A percentile compares a stretch with the other conserved stretches of the same genome.
Evolutionary conservation across 345 rosid species (phyloP).

Genomic region (Pistacia vera): DNA sequence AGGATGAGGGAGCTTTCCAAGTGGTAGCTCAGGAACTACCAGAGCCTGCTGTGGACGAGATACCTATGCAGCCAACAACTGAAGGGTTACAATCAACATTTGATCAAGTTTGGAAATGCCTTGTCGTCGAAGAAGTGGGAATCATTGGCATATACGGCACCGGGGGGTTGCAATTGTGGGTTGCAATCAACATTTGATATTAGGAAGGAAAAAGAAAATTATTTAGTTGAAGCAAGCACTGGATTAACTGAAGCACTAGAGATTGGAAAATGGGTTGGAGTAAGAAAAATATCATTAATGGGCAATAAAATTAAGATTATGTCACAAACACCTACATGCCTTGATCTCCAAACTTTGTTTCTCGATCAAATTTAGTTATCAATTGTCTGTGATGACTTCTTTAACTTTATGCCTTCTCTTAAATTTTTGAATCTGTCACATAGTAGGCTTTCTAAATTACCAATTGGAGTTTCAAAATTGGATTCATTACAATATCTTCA

Average conservation of each 20-base stretch:
- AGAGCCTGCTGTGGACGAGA: too few species aligned
- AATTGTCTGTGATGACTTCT: constrained; percentile 21
- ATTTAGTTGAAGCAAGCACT: constrained; percentile 12
- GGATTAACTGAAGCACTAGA: constrained; percentile 14
- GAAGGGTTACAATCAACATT: background rate
- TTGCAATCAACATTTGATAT: constrained; percentile 9
- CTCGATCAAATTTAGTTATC: background rate
- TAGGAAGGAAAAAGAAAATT: constrained; percentile 3
- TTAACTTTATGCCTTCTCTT: constrained; percentile 25
- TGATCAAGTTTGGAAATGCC: background rate
- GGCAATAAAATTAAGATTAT: constrained; percentile 19
- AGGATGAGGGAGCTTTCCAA: background rate
- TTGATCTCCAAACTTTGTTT: constrained; percentile 33
- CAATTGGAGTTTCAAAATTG: constrained; percentile 21
- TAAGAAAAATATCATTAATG: constrained; percentile 29
- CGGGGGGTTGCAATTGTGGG: constrained; percentile 33
- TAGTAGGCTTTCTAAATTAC: constrained; percentile 26
- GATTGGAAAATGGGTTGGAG: too few species aligned
- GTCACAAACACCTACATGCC: too few species aligned
- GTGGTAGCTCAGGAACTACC: background rate
- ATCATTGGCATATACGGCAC: background rate
- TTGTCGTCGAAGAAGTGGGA: background rate
- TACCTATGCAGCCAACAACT: background rate
- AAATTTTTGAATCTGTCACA: constrained; percentile 33
- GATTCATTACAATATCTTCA: constrained; percentile 17